Conservation (phyloP, 2,329 filamentous ascomycete genomes). For the Trichoderma sp. region DNA sequence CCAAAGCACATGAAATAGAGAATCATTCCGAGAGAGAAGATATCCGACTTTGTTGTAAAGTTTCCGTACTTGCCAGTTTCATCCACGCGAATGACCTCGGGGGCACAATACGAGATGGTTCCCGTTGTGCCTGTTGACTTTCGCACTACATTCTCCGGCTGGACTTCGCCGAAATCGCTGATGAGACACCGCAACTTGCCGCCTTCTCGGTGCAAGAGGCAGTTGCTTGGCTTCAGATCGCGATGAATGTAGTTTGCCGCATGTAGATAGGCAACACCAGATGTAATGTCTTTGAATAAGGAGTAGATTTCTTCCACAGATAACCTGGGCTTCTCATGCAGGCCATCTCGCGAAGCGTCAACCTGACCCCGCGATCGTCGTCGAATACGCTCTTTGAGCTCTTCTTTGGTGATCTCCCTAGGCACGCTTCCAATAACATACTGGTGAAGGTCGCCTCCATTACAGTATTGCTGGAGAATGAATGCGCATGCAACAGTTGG, state of each 20-base stretch:
- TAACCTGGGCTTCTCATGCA: constrained; percentile 46
- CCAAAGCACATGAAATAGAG: constrained; percentile 98
- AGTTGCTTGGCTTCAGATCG: constrained; percentile 95
- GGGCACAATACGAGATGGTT: constrained; percentile 96
- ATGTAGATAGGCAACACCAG: constrained; percentile 87
- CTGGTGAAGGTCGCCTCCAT: constrained; percentile 84
- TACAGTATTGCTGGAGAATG: constrained; percentile 97
- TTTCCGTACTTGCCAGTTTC: constrained; percentile 76
- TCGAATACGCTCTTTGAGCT: constrained; percentile 84
- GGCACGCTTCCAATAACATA: constrained; percentile 74
- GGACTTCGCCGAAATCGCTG: constrained; percentile 97
- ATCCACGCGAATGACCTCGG: constrained; percentile 79
- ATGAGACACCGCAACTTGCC: constrained; percentile 78
- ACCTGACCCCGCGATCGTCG: constrained; percentile 76
- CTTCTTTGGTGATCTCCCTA: constrained; percentile 71
- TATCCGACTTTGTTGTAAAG: constrained; percentile 94
- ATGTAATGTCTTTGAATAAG: constrained; percentile 93
- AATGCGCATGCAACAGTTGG: constrained; percentile 93
- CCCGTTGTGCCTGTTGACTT: constrained; percentile 91
- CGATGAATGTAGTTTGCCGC: constrained; percentile 91
- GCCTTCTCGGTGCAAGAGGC: constrained; percentile 77
- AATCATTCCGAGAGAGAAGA: constrained; percentile 99
- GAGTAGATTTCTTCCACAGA: constrained; percentile 94
- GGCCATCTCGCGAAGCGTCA: constrained; percentile 60
- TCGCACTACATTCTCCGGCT: constrained; percentile 77